Base-by-base conservation (phyloP, 2,329 filamentous ascomycete genomes). In the Trichophyton schoenleinii region DNA sequence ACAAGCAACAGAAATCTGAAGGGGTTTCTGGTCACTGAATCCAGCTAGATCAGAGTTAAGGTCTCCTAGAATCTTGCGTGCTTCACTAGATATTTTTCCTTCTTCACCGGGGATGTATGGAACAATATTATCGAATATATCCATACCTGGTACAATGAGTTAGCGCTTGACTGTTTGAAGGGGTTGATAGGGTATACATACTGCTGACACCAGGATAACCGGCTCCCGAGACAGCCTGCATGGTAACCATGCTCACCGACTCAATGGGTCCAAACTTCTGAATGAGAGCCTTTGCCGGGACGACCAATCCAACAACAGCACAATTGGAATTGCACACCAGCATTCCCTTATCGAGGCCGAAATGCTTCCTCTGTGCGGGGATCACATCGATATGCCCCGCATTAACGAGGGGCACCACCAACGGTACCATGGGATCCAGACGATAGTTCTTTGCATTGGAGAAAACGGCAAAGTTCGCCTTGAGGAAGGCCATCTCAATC, bases 401-500 rank as follows among this genome's bases (percentile, higher is more conserved):
- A 79, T 97, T 97, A 74, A 97, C 91, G 20, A 91, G 96, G 1
- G 94, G 94, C 7, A 97, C 91, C 66, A 97, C 88, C 70, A 97
- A 85, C 9, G 94, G 94, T 1, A 96, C 91, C 57, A 92, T 80
- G 20, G 91, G 90, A 73, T 96, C 87, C 72, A 87, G 87, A 69
- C 94, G 88, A 81, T 96, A 90, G 83, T 96, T 97, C 77, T 96
- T 96, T 59, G 94, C 91, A 75, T 97, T 99, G 69, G 91, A 96
- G 80, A 99, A 97, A 73, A 96, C 88, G 69, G 89, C 85, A 59
- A 96, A 84, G 70, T 96, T 86, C 64, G 90, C 87, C 71, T 87
- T 87, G 70, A 95, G 82, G 75, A 97, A 97, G 67, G 88, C 88
- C 83, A 89, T 89, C 75, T 97, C 91, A 71, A 95, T 87, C 28